A percentile compares a stretch with the other conserved stretches of the same genome.
Conservation (phyloP, 495 filamentous ascomycete species). For the Annulohypoxylon bovei region DNA sequence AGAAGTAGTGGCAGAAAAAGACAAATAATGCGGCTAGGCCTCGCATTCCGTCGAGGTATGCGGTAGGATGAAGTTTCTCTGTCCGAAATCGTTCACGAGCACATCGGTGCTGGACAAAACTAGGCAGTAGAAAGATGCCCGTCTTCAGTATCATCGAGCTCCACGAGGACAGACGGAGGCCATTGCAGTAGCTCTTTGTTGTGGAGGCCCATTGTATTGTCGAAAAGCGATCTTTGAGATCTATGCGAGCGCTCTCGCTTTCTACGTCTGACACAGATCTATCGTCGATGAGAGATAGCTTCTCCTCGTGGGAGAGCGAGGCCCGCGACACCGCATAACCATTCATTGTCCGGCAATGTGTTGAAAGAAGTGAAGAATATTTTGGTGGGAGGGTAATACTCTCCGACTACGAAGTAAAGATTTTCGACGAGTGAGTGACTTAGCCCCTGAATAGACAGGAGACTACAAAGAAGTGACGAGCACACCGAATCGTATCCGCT, state of each 20-base stretch:
- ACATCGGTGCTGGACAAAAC: slow-evolving; percentile 49
- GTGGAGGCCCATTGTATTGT: slow-evolving; percentile 35
- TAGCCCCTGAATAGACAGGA: slow-evolving; percentile 22
- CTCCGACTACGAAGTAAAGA: slow-evolving; percentile 18
- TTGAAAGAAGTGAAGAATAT: slow-evolving; percentile 31
- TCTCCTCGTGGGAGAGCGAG: slow-evolving; percentile 49
- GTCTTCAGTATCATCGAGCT: slow-evolving; percentile 38
- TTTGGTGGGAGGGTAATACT: slow-evolving; percentile 15
- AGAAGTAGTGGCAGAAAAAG: slow-evolving; percentile 63
- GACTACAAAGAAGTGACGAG: slow-evolving; percentile 10
- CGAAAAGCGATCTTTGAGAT: slow-evolving; percentile 41
- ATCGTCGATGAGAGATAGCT: slow-evolving; percentile 44
- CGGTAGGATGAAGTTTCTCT: slow-evolving; percentile 53
- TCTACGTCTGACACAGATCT: slow-evolving; percentile 46
- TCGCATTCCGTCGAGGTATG: slow-evolving; percentile 68
- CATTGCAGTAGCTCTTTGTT: slow-evolving; percentile 34
- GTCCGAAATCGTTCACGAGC: slow-evolving; percentile 34
- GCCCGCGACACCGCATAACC: slow-evolving; percentile 36
- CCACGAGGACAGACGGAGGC: slow-evolving; percentile 42
- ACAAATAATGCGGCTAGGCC: slow-evolving; percentile 68
- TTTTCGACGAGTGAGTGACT: slow-evolving; percentile 25
- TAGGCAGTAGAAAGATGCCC: slow-evolving; percentile 51
- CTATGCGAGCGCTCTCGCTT: slow-evolving; percentile 42
- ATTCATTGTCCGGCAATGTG: slow-evolving; percentile 47
- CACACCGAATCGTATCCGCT: slow-evolving; percentile 20